Evolutionary conservation across 257 asterid species (phyloP).

Genomic region (Coffea eugenioides): DNA sequence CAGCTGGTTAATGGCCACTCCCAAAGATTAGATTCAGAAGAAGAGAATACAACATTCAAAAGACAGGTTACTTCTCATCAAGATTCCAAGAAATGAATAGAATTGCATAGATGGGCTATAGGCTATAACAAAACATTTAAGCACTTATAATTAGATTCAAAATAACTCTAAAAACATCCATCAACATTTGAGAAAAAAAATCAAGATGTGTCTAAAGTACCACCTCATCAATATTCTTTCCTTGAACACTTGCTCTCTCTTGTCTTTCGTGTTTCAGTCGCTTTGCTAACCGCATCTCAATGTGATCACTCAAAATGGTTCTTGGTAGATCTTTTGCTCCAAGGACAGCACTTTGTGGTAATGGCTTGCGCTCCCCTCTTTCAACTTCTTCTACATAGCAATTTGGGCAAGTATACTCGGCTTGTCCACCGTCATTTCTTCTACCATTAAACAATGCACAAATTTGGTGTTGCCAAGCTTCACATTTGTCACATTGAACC

Average conservation of each 20-base stretch:
- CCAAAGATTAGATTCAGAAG: not conserved
- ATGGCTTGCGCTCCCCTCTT: slow-evolving; percentile 87
- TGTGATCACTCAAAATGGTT: slow-evolving; percentile 88
- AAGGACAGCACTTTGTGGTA: slow-evolving; percentile 94
- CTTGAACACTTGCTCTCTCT: slow-evolving; percentile 79
- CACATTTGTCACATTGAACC: slow-evolving; percentile 99
- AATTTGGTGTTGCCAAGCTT: slow-evolving; percentile 99
- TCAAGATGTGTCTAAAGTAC: slow-evolving; percentile 22
- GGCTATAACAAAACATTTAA: not conserved
- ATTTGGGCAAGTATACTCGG: slow-evolving; percentile 98
- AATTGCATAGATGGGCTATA: not conserved
- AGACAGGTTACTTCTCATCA: not conserved
- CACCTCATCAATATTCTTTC: slow-evolving; percentile 88
- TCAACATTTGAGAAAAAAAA: not conserved
- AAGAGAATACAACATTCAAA: not conserved
- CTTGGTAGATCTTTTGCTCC: slow-evolving; percentile 97
- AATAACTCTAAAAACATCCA: slow-evolving; percentile 15
- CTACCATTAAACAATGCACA: slow-evolving; percentile 97
- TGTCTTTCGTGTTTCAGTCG: slow-evolving; percentile 80
- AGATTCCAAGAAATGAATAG: not conserved
- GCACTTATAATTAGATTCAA: slow-evolving; percentile 10
- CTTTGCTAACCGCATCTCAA: slow-evolving; percentile 72
- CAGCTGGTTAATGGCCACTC: not conserved
- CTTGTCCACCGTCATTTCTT: slow-evolving; percentile 97
- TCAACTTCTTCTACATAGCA: slow-evolving; percentile 88